Conservation (phyloP, 1,139 yeast species). For the Suhomyces wounanorum region DNA sequence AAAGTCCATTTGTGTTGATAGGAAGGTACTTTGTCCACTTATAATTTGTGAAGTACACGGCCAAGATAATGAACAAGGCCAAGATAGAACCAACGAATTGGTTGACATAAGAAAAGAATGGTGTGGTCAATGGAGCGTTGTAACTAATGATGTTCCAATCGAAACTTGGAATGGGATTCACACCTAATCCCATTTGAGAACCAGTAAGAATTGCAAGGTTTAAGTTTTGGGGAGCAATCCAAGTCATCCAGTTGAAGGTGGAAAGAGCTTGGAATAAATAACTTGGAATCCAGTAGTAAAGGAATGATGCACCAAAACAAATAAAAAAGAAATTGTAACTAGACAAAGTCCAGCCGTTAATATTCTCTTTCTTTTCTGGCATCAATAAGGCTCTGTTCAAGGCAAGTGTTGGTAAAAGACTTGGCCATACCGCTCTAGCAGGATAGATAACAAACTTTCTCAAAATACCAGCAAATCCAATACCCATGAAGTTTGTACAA, state of each 20-base stretch:
- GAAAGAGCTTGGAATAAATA: slow-evolving; percentile 21
- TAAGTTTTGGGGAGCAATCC: slow-evolving; percentile 23
- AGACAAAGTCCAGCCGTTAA: slow-evolving; percentile 25
- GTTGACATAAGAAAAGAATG: slow-evolving; percentile 37
- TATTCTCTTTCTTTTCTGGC: slow-evolving; percentile 19
- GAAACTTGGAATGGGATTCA: slow-evolving; percentile 23
- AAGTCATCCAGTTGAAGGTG: slow-evolving; percentile 24
- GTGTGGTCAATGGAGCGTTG: slow-evolving; percentile 15
- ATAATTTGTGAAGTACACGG: slow-evolving; percentile 27
- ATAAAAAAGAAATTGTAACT: slow-evolving; percentile 19
- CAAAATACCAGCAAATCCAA: slow-evolving; percentile 26
- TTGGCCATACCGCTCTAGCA: slow-evolving; percentile 21
- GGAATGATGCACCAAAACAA: slow-evolving; percentile 15
- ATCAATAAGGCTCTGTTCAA: slow-evolving; percentile 23
- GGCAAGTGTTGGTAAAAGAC: slow-evolving; percentile 23
- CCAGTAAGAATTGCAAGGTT: slow-evolving; percentile 23
- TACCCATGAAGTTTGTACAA: slow-evolving; percentile 24
- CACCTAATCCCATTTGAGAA: slow-evolving; percentile 18
- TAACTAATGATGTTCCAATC: slow-evolving; percentile 20
- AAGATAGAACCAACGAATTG: slow-evolving; percentile 37
- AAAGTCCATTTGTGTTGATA: slow-evolving; percentile 18
- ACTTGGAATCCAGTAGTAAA: slow-evolving; percentile 24
- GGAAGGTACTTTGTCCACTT: slow-evolving; percentile 23
- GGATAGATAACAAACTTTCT: slow-evolving; percentile 23
- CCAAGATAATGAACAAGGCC: slow-evolving; percentile 35